Base-by-base conservation (phyloP, 164 flowering plant genomes). In the Annona cherimola region DNA sequence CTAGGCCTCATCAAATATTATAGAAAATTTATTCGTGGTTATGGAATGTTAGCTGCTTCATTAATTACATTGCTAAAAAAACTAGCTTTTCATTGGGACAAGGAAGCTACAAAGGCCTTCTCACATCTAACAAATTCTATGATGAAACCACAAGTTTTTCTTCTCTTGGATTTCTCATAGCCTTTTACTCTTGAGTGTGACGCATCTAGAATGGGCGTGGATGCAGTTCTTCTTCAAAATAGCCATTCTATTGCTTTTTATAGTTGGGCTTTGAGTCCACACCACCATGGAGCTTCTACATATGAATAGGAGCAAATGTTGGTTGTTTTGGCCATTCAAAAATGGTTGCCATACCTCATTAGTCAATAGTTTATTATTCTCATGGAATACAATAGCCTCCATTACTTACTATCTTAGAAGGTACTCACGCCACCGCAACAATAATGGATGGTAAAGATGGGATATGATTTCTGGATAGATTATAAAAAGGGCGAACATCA, bases 301-400 rank as follows among this genome's bases (percentile, higher is more conserved):
- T 42, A 70, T 70, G 64, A 59, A 26, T 41, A 41, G 18, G 45
- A 70, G 16, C 5, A 39, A 4, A 1, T 59, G 12, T 26, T 35
- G 4, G 5, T 70, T 3, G 4, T 69, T 1, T 54, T 69, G 4
- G 71, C 63, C 6, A 45, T 69, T 26, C 6, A 8, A 5, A 46
- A 69, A 3, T 69, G 62, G 71, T 19, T 61, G 61, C n/a, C 71
- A 1, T 54, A 69, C 40, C 43, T 69, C 3, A 12, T 69, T 61
- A 44, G 62, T 7, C 41, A 2, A 4, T 14, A 16, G 5, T 69
- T 69, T 35, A 54, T 5, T 2, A 20, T 43, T 19, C 18, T 14
- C 4, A 70, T 40, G 0, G 64, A 60, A n/a, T 64, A 70, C 2
- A 1, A 11, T 26, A 70, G 19, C 35, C 9, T 18, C 4, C 41